Base-by-base conservation (phyloP, 2,329 filamentous ascomycete species). In the Coniella lustricola region DNA sequence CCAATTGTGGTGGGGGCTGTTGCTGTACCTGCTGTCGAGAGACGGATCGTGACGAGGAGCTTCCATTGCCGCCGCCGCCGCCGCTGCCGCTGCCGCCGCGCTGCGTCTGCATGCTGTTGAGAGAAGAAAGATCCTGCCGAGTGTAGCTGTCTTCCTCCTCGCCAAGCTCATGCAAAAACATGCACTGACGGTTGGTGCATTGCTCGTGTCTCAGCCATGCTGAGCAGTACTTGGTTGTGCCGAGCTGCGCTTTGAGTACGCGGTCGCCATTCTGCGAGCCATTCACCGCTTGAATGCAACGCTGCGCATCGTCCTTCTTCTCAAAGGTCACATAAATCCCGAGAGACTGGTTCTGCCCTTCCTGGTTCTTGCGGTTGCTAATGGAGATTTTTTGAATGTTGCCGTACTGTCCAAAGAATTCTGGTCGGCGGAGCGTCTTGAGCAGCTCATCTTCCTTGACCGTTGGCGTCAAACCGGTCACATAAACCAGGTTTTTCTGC, bases 261-360 rank as follows among this genome's bases (percentile, higher is more conserved):
- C 91, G 77, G 54, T 97, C 93, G 45, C 88, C 90, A 61, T 98
- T 97, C 53, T 85, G 79, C 2, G 90, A 94, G 31, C 90, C 90
- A 64, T 98, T 90, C 4, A 98, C 93, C 33, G 90, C 89, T 48
- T 83, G 78, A 54, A 98, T 98, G 65, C 93, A 98, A 33, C 79
- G 82, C 35, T 85, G 85, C 14, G 93, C 93, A 67, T 97, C 93
- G 56, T 89, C 82, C 63, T 95, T 95, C 55, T 81, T 84, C 57
- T 93, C 86, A 64, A 96, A 98, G 0, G 93, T 98, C n/a, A 98
- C 93, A 62, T 98, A 98, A 44, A 98, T 91, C 40, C 93, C 93
- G 4, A 98, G 84, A 0, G 90, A 94, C 59, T 93, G 87, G 56
- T 89, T 87, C 54, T 91, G 77, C 25, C 79, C 79, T 60, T 84